Base-by-base conservation (phyloP, 2,329 filamentous ascomycete genomes). In the Phaeosphaeriaceae sp. region DNA sequence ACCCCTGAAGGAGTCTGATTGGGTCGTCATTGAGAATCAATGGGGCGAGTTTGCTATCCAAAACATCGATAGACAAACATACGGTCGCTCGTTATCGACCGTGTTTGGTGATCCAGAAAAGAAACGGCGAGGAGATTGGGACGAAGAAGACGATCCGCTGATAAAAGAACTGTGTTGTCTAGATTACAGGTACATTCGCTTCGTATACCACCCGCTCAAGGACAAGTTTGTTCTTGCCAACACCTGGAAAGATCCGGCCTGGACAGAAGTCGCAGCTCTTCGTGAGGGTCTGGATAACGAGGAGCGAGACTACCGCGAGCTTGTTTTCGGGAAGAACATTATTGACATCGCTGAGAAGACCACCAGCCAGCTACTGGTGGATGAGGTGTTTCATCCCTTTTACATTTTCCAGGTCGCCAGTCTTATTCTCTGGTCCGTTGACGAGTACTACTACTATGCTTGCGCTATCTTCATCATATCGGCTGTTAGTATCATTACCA, bases 351-450 rank as follows among this genome's bases (percentile, higher is more conserved):
- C 95, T 64, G 87, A 97, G 67, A 99, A 97, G 75, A 87, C 89
- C 1, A 83, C 88, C 13, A 81, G 85, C 1, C 90, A 95, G 66
- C 83, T 99, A 39, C 80, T 99, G 12, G 81, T 96, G 16, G 93
- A 99, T 62, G 94, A 99, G 84, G 92, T 90, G 16, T 92, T 99
- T 65, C 94, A 99, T 69, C 95, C 94, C 0, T 99, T 99, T 72
- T 99, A 99, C 71, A 88, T 99, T 47, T 99, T 99, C 70, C 94
- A 99, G 74, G 87, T 97, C 64, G 93, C 92, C 39, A 97, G 94
- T 78, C 79, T 99, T 58, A 75, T 96, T 33, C 83, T 99, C 3
- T 99, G 94, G 94, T 97, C 93, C 8, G 70, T 97, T 60, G 94
- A 99, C 68, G 83, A 95, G 64, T 99, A 99, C 73, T 99, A 97